phyloP scores from a whole-genome alignment of 2,329 filamentous ascomycete species.

The Colletotrichum scovillei region DNA sequence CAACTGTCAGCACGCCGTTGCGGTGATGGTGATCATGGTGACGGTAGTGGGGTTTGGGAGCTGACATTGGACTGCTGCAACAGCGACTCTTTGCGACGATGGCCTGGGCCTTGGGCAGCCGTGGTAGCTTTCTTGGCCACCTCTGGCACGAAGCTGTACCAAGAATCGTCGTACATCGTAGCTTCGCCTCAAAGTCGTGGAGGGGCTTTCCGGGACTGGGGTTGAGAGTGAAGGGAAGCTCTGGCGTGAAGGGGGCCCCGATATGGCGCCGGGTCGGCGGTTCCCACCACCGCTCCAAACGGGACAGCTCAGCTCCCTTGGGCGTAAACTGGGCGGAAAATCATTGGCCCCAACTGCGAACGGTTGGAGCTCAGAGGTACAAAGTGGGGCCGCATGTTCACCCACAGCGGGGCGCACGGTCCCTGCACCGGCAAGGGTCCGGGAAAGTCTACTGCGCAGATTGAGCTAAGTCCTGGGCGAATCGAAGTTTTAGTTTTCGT shows the following conservation, averaged over 20 bases:
- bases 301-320: conserved; percentile 15
- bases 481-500: conserved; percentile 35
- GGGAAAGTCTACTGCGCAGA: conserved; percentile 16
- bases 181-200: background rate
- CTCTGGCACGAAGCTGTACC: conserved; percentile 82
- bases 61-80: conserved; percentile 74
- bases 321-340: conserved; percentile 30
- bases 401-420: conserved; percentile 32
- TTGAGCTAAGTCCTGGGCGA: conserved; percentile 30
- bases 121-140: conserved; percentile 61
- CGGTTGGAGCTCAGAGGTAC: background rate
- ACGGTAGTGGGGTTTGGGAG: conserved; percentile 32
- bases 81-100: conserved; percentile 76
- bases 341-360: conserved; percentile 30
- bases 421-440: conserved; percentile 23
- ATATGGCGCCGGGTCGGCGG: conserved; percentile 16
- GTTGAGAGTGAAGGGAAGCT: background rate
- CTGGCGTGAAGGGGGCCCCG: conserved; percentile 2
- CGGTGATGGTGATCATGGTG: conserved; percentile 21
- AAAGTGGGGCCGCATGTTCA: conserved; percentile 20
- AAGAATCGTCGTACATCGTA: conserved; percentile 84
- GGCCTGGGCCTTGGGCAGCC: conserved; percentile 59
- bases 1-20: conserved; percentile 35
- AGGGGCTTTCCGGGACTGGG: background rate
- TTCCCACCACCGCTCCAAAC: conserved; percentile 6